A percentile compares a stretch with the other conserved stretches of the same genome.
phyloP scores from a whole-genome alignment of 257 asterid species.

The Ocimum tenuiflorum region DNA sequence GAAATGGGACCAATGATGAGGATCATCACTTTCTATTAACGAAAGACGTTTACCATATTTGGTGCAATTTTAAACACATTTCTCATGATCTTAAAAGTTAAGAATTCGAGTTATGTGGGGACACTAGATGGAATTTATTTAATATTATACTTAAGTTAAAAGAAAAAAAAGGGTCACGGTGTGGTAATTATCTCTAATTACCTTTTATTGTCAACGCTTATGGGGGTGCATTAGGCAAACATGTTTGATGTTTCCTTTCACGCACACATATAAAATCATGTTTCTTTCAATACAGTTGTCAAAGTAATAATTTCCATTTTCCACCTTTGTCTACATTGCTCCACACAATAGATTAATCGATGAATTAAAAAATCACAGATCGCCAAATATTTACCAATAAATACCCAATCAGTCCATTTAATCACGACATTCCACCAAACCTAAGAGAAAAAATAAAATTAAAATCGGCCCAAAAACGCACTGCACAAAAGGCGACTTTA shows the following conservation, averaged over 20 bases:
- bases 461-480: background rate
- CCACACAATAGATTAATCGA: background rate
- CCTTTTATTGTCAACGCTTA: background rate
- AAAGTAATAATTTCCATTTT: background rate
- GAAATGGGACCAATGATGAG: no score
- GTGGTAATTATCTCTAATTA: background rate
- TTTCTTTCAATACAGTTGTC: background rate
- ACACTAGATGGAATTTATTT: no score
- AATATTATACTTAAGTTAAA: no score
- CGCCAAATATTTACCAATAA: slow-evolving; percentile 9
- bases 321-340: no score
- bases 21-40: no score
- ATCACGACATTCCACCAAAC: slow-evolving; percentile 19
- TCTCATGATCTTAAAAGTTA: no score
- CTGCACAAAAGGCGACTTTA: background rate
- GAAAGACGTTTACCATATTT: no score
- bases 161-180: background rate
- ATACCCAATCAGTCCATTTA: background rate
- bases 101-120: no score
- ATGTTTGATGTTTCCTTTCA: background rate
- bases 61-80: no score
- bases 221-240: background rate
- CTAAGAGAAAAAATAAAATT: background rate
- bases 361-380: background rate
- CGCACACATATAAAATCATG: background rate